These are phyloP conservation scores for Albatrellus ellisii DNA, from an alignment of 768 basidiomycete species.

Conservation along the genomic window DNA sequence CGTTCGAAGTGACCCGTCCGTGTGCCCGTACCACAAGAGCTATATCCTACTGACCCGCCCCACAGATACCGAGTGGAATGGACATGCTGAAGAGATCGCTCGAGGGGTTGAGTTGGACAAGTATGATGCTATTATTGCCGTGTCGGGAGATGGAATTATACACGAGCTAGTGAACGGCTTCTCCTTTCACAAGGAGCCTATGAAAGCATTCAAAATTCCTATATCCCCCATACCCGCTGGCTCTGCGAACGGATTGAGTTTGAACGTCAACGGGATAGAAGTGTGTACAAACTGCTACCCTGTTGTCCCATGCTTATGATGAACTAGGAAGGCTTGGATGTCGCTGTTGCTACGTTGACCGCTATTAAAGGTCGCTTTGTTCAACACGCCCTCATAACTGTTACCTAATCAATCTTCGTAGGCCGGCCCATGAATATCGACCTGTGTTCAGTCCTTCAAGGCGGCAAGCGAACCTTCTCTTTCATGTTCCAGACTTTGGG, in stretches of 20 bases:
- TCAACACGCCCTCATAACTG: background rate
- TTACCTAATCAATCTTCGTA: slow-evolving; percentile 17
- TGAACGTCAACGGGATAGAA: slow-evolving; percentile 62
- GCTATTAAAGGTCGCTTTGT: slow-evolving; percentile 54
- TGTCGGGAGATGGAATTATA: slow-evolving; percentile 77
- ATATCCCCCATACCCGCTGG: slow-evolving; percentile 73
- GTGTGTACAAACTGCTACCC: slow-evolving; percentile 24
- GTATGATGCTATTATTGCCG: slow-evolving; percentile 58
- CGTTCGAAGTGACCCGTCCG: slow-evolving; percentile 50
- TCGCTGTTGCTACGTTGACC: slow-evolving; percentile 62
- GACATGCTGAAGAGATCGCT: slow-evolving; percentile 57
- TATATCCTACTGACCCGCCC: background rate
- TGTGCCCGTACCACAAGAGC: slow-evolving; percentile 4
- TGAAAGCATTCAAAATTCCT: slow-evolving; percentile 51
- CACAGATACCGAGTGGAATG: slow-evolving; percentile 46
- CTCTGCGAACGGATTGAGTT: slow-evolving; percentile 63
- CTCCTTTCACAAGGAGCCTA: slow-evolving; percentile 45
- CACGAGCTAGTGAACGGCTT: slow-evolving; percentile 83
- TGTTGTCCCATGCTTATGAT: background rate
- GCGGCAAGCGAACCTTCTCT: slow-evolving; percentile 46
- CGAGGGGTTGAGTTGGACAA: slow-evolving; percentile 36
- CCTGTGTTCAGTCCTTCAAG: slow-evolving; percentile 64
- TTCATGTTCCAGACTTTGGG: slow-evolving; percentile 80
- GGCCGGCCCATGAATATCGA: slow-evolving; percentile 67
- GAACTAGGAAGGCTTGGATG: slow-evolving; percentile 51